Percentiles rank a stretch among this genome's conserved stretches.
Conservation (phyloP, 2,329 filamentous ascomycete genomes). For the Iodosphaeria phyllophila region DNA sequence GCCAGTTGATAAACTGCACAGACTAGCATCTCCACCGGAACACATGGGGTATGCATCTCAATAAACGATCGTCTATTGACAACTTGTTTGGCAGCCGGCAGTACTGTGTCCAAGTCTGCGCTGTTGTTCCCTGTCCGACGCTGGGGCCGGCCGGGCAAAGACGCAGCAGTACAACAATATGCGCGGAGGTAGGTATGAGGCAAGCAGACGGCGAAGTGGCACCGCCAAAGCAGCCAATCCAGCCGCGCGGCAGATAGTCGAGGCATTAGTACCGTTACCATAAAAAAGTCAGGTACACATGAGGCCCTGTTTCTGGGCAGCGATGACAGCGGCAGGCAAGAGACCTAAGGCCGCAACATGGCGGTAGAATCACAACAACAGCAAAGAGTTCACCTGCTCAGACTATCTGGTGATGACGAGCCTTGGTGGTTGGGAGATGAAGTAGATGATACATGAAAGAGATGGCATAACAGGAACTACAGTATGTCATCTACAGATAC, state of each 20-base stretch:
- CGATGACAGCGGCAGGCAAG: constrained; percentile 4
- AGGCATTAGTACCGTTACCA: too few relatives aligned
- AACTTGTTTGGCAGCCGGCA: constrained; percentile 17
- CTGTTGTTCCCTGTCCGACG: constrained; percentile 13
- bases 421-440: constrained; percentile 5
- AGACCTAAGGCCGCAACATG: constrained; percentile 10
- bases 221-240: neutral
- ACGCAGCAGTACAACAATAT: too few relatives aligned
- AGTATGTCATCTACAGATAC: too few relatives aligned
- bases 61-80: constrained; percentile 29
- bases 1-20: constrained; percentile 58
- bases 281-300: constrained; percentile 1
- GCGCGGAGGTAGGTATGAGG: too few relatives aligned
- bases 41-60: constrained; percentile 29
- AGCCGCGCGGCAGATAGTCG: too few relatives aligned
- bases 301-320: constrained; percentile 2
- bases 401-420: constrained; percentile 4
- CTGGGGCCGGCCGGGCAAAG: constrained; percentile 11
- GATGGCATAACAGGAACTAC: too few relatives aligned
- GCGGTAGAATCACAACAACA: constrained; percentile 5
- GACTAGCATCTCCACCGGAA: constrained; percentile 45
- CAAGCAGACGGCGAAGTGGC: too few relatives aligned
- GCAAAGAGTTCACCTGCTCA: constrained; percentile 11
- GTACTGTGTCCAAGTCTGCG: constrained; percentile 12
- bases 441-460: too few relatives aligned